Conservation (phyloP, 2,329 filamentous ascomycete species). For the Botrytis pseudocinerea region DNA sequence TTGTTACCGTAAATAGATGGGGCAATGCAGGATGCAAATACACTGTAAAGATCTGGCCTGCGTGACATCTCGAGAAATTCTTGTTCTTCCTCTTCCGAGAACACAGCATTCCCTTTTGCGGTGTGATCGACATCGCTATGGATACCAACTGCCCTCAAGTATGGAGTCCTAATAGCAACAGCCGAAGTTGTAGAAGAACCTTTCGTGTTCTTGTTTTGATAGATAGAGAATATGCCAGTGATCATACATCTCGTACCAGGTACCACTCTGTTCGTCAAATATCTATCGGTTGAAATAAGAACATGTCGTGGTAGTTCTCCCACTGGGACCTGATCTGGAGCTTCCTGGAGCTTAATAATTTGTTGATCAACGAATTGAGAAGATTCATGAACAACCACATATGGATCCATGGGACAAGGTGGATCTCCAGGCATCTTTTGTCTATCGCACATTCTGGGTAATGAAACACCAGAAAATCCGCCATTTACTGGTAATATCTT, state of each 20-base stretch:
- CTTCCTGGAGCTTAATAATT: constrained; percentile 96
- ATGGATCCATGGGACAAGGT: constrained; percentile 89
- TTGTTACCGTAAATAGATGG: constrained; percentile 95
- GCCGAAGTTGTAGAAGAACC: constrained; percentile 72
- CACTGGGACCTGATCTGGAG: constrained; percentile 94
- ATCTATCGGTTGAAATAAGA: constrained; percentile 92
- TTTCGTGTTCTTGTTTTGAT: constrained; percentile 86
- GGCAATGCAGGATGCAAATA: constrained; percentile 89
- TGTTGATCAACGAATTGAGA: constrained; percentile 97
- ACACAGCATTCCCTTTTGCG: constrained; percentile 78
- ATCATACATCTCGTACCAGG: constrained; percentile 92
- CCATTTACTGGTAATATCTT: constrained; percentile 72
- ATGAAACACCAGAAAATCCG: constrained; percentile 82
- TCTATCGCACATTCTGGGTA: constrained; percentile 77
- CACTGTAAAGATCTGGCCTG: constrained; percentile 85
- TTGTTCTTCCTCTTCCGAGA: constrained; percentile 94
- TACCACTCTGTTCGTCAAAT: constrained; percentile 92
- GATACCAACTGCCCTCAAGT: constrained; percentile 89
- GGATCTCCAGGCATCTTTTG: constrained; percentile 66
- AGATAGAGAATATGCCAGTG: constrained; percentile 98
- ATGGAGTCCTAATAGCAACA: constrained; percentile 93
- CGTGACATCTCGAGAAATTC: constrained; percentile 92
- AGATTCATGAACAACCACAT: constrained; percentile 92
- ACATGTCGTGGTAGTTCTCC: constrained; percentile 95
- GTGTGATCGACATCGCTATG: constrained; percentile 88